Evolutionary conservation across 2,329 filamentous ascomycete species (phyloP), one percentile per base, ranked within the genome.

Genomic region (Hypoxylon sp.): DNA sequence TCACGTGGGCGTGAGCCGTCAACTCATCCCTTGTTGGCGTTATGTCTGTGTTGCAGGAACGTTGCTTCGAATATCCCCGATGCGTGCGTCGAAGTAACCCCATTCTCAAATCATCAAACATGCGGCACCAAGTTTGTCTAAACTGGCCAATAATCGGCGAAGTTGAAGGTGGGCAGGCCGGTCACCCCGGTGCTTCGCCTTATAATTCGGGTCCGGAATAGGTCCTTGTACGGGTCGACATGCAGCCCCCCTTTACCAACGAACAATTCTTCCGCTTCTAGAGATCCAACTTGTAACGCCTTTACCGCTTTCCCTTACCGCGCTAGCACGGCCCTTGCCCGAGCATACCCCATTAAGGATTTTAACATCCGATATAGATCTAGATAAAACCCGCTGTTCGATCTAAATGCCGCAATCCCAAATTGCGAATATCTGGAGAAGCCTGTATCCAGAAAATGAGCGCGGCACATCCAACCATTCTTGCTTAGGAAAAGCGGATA

Each of bases 21-120:
- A 56, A 53, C 42, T 50, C 33, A 25, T 46, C 37, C 63, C 63
- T 50, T 58, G 51, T 58, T 64, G 40, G 56, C 51, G 61, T 54
- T 27, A 50, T 54, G 49, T 30, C 37, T 60, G 27, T 44, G 46
- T 25, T 33, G 27, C 25, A 31, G 33, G 31, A 35, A 31, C 31
- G 44, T 42, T 40, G 30, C 35, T 51, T 46, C 46, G 14, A n/a
- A 51, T 61, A 25, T 58, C 42, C 66, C 57, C 40, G 4, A 49
- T 49, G 22, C 10, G 61, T 51, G 10, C 31, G 20, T 42, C 30
- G 25, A 55, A 37, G 66, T 62, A 61, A 59, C 61, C 40, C 46
- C 42, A 64, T 35, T 33, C 42, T 42, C 57, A 57, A 61, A 61
- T 61, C 51, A 44, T 56, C 17, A 50, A 30, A 25, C 14, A 2